These are phyloP conservation scores for Geotrichum bryndzae DNA, from an alignment of 1,139 yeast genomes.

Conservation along the genomic window DNA sequence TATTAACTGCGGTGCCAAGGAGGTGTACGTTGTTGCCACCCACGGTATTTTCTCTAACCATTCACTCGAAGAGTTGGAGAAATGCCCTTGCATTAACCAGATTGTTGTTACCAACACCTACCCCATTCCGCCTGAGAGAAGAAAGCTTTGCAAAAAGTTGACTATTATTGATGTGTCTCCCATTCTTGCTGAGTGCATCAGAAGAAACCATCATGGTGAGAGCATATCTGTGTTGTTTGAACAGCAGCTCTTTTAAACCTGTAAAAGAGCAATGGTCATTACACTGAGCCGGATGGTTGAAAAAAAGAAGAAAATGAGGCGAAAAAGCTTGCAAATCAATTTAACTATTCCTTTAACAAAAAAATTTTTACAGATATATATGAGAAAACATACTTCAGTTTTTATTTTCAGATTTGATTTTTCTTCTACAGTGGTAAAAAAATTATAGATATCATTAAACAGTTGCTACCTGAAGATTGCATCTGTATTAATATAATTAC, in stretches of 20 bases:
- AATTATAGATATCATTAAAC: no score
- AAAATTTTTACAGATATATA: not conserved
- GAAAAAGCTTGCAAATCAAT: not conserved
- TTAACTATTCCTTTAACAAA: not conserved
- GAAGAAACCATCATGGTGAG: constrained; percentile 98
- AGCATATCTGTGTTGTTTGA: constrained; percentile 88
- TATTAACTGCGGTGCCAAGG: constrained; percentile 89
- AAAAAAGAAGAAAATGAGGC: not conserved
- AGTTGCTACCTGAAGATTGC: no score
- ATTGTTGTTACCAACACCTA: constrained; percentile 94
- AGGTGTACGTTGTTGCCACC: constrained; percentile 86
- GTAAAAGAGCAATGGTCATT: not conserved
- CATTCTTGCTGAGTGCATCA: constrained; percentile 93
- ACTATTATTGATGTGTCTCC: constrained; percentile 89
- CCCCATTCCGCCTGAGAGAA: constrained; percentile 65
- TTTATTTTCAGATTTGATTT: no score
- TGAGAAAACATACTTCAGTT: not conserved
- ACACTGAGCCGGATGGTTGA: not conserved
- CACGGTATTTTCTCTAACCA: constrained; percentile 90
- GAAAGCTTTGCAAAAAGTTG: constrained; percentile 56
- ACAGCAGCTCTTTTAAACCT: constrained; percentile 44
- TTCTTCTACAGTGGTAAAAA: no score
- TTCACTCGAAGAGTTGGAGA: constrained; percentile 73
- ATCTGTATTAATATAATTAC: no score
- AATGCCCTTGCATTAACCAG: constrained; percentile 73